These are phyloP conservation scores for Blepharisma japonicum DNA, from an alignment of 73 alveolate species.

Conservation along the genomic window DNA sequence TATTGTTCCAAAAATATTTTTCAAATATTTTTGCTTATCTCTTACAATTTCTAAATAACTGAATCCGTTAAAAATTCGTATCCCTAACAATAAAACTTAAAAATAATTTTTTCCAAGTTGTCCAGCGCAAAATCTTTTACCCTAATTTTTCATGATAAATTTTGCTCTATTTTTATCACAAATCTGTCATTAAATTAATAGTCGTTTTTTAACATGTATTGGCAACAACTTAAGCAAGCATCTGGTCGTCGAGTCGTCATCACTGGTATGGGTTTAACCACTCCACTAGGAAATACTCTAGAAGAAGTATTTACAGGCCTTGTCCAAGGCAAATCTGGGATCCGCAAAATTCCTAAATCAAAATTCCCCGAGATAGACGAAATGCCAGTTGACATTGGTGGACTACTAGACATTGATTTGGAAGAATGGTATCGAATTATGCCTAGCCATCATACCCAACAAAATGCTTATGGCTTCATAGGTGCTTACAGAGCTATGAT, in stretches of 20 bases:
- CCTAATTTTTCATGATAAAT: too few relatives aligned
- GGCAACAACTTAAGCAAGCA: not conserved
- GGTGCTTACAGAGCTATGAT: constrained; percentile 50
- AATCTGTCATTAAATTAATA: too few relatives aligned
- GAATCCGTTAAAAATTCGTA: too few relatives aligned
- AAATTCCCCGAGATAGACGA: constrained; percentile 40
- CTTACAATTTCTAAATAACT: too few relatives aligned
- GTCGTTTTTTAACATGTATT: not conserved
- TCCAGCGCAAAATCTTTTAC: too few relatives aligned
- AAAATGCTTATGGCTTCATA: constrained; percentile 44
- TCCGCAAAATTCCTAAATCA: constrained; percentile 36
- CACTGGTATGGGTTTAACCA: constrained; percentile 65
- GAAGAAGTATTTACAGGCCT: constrained; percentile 44
- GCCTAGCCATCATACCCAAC: constrained; percentile 31
- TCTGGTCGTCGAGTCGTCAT: constrained; percentile 66
- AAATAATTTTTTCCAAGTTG: too few relatives aligned
- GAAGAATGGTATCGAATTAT: constrained; percentile 24
- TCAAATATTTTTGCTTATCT: too few relatives aligned
- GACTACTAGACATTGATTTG: constrained; percentile 25
- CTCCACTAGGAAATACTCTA: constrained; percentile 60
- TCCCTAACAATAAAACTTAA: too few relatives aligned
- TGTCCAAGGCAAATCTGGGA: constrained; percentile 59
- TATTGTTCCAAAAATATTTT: too few relatives aligned
- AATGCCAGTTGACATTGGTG: constrained; percentile 44
- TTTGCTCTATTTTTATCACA: too few relatives aligned